phyloP scores from a whole-genome alignment of 179 eudicot genomes.

The Vitellaria paradoxa region DNA sequence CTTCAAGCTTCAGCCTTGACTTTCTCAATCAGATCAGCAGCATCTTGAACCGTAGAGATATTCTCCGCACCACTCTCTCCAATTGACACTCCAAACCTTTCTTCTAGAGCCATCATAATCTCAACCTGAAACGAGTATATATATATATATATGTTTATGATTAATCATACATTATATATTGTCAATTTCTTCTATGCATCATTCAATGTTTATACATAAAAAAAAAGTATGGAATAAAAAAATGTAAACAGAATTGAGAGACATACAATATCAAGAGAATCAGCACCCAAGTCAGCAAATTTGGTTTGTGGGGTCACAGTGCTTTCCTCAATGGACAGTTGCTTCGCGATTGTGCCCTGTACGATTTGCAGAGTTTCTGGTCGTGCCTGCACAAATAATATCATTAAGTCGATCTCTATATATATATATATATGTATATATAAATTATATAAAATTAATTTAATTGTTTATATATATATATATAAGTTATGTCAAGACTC shows the following conservation, averaged over 20 bases:
- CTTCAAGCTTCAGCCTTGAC: conserved; percentile 13
- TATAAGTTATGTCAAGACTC: too few species aligned
- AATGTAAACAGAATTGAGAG: too few species aligned
- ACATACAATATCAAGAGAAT: conserved; percentile 31
- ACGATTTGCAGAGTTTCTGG: conserved; percentile 26
- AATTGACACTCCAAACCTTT: conserved; percentile 33
- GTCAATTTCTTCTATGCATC: too few species aligned
- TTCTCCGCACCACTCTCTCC: conserved; percentile 36
- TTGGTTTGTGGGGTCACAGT: conserved; percentile 28
- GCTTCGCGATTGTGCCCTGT: conserved; percentile 29
- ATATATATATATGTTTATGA: too few species aligned
- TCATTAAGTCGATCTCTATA: neutral
- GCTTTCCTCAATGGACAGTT: conserved; percentile 30
- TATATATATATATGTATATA: too few species aligned
- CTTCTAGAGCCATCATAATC: conserved; percentile 40
- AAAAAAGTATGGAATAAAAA: too few species aligned
- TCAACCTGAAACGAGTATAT: conserved; percentile 18
- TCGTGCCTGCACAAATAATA: conserved; percentile 11
- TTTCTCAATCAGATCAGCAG: conserved; percentile 41
- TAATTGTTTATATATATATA: too few species aligned
- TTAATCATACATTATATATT: too few species aligned
- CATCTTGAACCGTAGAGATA: conserved; percentile 39
- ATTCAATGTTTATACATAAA: too few species aligned
- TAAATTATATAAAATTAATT: too few species aligned
- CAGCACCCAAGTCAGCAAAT: conserved; percentile 33